Percentiles rank a stretch among this genome's conserved stretches.
Conservation (phyloP, 2,329 filamentous ascomycete genomes). For the Chaetoscypha palmicola region DNA sequence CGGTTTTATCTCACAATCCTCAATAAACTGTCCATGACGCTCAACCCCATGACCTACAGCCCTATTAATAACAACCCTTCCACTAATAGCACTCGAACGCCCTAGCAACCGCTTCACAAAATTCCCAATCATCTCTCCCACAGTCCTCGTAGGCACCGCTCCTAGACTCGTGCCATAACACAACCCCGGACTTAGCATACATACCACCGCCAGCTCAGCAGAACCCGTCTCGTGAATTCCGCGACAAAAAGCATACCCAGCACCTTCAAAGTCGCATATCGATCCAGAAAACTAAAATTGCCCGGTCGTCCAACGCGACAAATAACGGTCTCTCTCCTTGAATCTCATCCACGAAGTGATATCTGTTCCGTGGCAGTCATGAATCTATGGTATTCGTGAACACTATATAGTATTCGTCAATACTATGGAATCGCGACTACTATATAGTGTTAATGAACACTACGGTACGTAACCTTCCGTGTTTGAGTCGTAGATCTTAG, state of each 20-base stretch:
- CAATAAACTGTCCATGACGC: slow-evolving; percentile 10
- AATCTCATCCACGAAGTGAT: slow-evolving; percentile 1
- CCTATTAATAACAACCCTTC: slow-evolving; percentile 7
- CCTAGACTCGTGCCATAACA: slow-evolving; percentile 5
- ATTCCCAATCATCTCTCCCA: background rate
- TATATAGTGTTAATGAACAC: no score
- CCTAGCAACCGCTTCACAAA: slow-evolving; percentile 7
- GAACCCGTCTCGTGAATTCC: slow-evolving; percentile 8
- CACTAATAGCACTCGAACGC: slow-evolving; percentile 1
- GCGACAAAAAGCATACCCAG: slow-evolving; percentile 12
- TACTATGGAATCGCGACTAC: no score
- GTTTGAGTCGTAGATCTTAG: no score
- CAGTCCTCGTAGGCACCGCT: background rate
- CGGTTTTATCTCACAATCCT: slow-evolving; percentile 9
- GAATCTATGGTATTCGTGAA: no score
- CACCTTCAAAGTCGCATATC: slow-evolving; percentile 8
- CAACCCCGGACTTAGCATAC: slow-evolving; percentile 4
- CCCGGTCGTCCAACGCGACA: background rate
- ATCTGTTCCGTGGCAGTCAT: no score
- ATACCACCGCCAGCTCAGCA: slow-evolving; percentile 7
- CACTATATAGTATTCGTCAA: no score
- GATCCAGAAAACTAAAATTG: slow-evolving; percentile 4
- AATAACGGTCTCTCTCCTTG: slow-evolving; percentile 4
- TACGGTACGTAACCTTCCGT: no score
- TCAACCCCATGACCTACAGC: slow-evolving; percentile 1